A percentile compares a stretch with the other conserved stretches of the same genome.
Evolutionary conservation across 1,284 basidiomycete genomes (phyloP).

Genomic region (Marasmius oreades): DNA sequence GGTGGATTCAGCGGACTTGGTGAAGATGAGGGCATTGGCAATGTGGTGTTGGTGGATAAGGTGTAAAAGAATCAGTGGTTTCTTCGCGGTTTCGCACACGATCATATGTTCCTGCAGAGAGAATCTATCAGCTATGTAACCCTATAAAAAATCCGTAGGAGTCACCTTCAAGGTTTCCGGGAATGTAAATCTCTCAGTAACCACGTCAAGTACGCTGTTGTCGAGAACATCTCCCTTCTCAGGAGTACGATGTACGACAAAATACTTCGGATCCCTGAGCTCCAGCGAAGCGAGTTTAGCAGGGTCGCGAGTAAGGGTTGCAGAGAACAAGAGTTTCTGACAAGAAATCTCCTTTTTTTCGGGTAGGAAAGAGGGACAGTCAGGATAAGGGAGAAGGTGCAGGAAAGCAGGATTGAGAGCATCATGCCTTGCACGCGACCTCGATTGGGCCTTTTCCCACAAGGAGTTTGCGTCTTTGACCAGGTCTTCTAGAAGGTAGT

Average conservation of each 20-base stretch:
- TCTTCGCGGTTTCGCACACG: constrained; percentile 74
- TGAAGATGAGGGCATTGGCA: constrained; percentile 85
- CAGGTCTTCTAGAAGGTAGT: constrained; percentile 3
- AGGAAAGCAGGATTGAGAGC: constrained; percentile 58
- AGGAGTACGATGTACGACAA: constrained; percentile 65
- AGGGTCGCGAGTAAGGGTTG: constrained; percentile 93
- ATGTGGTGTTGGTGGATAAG: constrained; percentile 67
- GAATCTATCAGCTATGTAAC: constrained; percentile 1
- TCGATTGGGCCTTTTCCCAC: background rate
- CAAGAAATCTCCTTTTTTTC: constrained; percentile 66
- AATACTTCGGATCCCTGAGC: constrained; percentile 82
- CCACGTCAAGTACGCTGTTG: constrained; percentile 43
- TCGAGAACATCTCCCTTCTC: constrained; percentile 34
- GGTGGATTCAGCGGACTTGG: constrained; percentile 93
- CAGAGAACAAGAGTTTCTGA: constrained; percentile 96
- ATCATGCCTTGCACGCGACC: constrained; percentile 33
- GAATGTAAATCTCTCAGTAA: constrained; percentile 79
- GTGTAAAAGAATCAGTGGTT: constrained; percentile 89
- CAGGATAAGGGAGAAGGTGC: constrained; percentile 39
- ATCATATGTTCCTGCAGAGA: constrained; percentile 81
- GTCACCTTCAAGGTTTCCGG: constrained; percentile 70
- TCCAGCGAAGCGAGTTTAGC: constrained; percentile 85
- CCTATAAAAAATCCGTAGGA: constrained; percentile 4
- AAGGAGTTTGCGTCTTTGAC: constrained; percentile 1
- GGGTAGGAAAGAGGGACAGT: constrained; percentile 44